Base-by-base conservation (phyloP, 1,284 basidiomycete genomes). In the Stygiomarasmius scandens region DNA sequence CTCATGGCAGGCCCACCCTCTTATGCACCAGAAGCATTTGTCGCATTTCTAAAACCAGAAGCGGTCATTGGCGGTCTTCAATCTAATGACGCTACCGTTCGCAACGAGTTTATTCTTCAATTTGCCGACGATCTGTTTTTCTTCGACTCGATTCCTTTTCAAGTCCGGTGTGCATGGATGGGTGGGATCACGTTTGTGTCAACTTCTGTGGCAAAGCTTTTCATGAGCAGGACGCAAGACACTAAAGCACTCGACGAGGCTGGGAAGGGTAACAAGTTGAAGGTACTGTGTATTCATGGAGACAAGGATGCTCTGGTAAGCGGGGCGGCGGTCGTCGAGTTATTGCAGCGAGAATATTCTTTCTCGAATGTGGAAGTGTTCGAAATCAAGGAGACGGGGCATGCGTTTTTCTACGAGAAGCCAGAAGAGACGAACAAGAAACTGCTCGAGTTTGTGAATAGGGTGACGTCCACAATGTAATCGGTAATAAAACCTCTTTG, bases 391-490 rank as follows among this genome's bases (percentile, higher is more conserved):
- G 59, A 60, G 16, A 59, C 62, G 2, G 63, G 65, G 12, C 66
- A 66, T 59, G 58, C 63, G 10, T 54, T 65, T 12, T 66, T 66
- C 45, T 65, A 64, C 27, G 65, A 66, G 43, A 59, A 58, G n/a
- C 34, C 61, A 14, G 59, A 60, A 38, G 63, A 64, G 41, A 60
- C 63, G 19, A 59, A 59, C 41, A 20, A 20, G 24, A 19, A 22
- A 25, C 32, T 59, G 34, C 44, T 59, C 29, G 54, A 24, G 19
- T 56, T 56, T 43, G 34, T 45, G 6, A 55, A 45, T 41, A 55
- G 49, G 22, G 49, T 58, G 38, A 14, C 32, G 29, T 32, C 29
- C 29, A 12, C 12, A 12, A 32, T 32, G 29, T 32, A 32, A 32
- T 6, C 5, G 12, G 29, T 6, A 6, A 32, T 32, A 32, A 12